Conservation (phyloP, 441 rosid genomes). For the Arabidopsis lyrata region DNA sequence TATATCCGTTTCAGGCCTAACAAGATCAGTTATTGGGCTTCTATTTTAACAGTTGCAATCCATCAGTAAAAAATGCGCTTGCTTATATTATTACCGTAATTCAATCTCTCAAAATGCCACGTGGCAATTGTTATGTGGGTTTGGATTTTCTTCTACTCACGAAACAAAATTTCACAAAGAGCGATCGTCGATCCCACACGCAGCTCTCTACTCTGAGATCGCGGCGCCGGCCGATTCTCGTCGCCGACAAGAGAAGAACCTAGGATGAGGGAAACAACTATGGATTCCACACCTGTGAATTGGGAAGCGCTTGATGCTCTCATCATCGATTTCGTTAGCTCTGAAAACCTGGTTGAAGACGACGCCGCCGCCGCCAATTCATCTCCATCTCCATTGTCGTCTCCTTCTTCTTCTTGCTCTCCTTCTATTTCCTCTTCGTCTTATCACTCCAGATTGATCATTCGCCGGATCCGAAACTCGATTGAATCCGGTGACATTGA, state of each 20-base stretch:
- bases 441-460: conserved; percentile 72
- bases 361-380: conserved; percentile 48
- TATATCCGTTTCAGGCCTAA: no score
- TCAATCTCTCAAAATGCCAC: no score
- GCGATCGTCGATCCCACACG: conserved; percentile 10
- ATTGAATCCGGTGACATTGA: conserved; percentile 85
- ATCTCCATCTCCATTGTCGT: conserved; percentile 50
- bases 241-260: not conserved
- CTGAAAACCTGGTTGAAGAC: conserved; percentile 80
- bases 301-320: conserved; percentile 93
- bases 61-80: not conserved
- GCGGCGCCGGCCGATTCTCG: conserved; percentile 3
- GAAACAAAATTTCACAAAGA: not conserved
- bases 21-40: conserved; percentile 11
- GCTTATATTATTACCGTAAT: no score
- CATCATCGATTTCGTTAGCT: conserved; percentile 73
- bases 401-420: conserved; percentile 57
- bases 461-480: conserved; percentile 76
- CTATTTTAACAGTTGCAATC: not conserved
- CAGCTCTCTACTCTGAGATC: conserved; percentile 8
- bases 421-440: conserved; percentile 66
- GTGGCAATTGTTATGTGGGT: conserved; percentile 8
- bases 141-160: not conserved
- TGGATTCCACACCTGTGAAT: conserved; percentile 75
- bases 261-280: conserved; percentile 7